phyloP scores from a whole-genome alignment of 768 basidiomycete species.

The Lentinula guzmanii region DNA sequence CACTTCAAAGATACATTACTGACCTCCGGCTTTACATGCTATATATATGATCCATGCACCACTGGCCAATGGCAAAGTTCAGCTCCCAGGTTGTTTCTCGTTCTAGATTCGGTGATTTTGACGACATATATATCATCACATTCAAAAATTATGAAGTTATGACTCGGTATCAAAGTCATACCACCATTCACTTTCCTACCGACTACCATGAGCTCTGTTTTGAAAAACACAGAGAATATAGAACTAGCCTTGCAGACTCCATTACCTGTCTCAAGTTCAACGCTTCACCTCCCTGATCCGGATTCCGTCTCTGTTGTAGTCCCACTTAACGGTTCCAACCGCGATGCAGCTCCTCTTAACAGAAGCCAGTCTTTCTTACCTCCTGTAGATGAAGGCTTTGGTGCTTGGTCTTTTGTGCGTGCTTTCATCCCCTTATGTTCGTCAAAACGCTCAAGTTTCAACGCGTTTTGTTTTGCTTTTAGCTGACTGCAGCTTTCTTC shows the following conservation, averaged over 20 bases:
- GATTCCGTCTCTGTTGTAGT: background rate
- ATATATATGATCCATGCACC: too few species aligned
- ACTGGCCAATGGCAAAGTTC: too few species aligned
- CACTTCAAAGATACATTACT: too few species aligned
- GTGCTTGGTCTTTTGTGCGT: constrained; percentile 22
- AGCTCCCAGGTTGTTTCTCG: too few species aligned
- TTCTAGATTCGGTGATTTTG: too few species aligned
- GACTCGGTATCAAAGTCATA: background rate
- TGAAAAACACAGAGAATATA: background rate
- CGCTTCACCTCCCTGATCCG: background rate
- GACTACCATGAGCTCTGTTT: background rate
- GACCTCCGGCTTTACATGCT: too few species aligned
- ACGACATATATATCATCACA: too few species aligned
- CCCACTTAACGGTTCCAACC: background rate
- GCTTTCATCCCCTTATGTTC: background rate
- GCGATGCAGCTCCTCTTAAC: background rate
- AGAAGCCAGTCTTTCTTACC: constrained; percentile 13
- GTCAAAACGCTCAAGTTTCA: background rate
- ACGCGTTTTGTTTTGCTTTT: background rate
- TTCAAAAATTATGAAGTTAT: background rate
- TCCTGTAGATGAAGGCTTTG: constrained; percentile 16
- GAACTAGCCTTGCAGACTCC: background rate
- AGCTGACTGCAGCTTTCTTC: constrained; percentile 21
- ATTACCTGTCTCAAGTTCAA: background rate
- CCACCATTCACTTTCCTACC: background rate